These are phyloP conservation scores for Hypoxylon intermedium DNA, from an alignment of 495 filamentous ascomycete species.

Conservation along the genomic window DNA sequence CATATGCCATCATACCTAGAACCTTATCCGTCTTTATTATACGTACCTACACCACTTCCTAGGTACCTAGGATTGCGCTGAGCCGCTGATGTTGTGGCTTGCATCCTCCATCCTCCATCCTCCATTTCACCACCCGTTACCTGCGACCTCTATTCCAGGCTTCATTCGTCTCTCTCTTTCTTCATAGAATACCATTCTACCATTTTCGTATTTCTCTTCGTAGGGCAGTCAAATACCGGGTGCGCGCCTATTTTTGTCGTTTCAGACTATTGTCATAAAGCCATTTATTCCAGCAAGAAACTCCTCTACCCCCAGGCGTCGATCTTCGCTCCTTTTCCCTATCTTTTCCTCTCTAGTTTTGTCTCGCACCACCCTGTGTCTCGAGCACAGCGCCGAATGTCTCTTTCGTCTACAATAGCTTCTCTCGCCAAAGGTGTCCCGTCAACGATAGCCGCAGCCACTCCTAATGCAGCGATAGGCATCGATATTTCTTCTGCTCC, in stretches of 20 bases:
- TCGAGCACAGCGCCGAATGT: constrained; percentile 29
- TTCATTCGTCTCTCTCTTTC: constrained; percentile 12
- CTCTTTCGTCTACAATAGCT: constrained; percentile 32
- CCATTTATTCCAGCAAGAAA: constrained; percentile 8
- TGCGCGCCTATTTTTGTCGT: constrained; percentile 4
- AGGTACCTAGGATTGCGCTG: constrained; percentile 19
- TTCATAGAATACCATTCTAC: constrained; percentile 2
- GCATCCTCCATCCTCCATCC: constrained; percentile 23
- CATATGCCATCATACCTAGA: constrained; percentile 29
- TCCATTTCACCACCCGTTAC: constrained; percentile 3
- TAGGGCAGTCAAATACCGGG: constrained; percentile 1
- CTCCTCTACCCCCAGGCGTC: constrained; percentile 13
- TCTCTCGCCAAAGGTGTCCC: constrained; percentile 19
- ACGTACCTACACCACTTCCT: no score
- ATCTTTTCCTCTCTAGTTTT: constrained; percentile 4
- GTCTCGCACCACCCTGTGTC: constrained; percentile 17
- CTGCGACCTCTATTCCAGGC: constrained; percentile 12
- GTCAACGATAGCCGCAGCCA: constrained; percentile 41
- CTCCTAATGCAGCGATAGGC: constrained; percentile 37
- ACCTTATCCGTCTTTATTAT: constrained; percentile 6
- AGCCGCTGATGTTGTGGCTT: constrained; percentile 38
- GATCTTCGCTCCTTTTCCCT: constrained; percentile 34
- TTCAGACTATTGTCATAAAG: constrained; percentile 8
- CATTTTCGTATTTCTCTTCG: constrained; percentile 12
- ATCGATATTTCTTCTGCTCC: constrained; percentile 39